phyloP scores from a whole-genome alignment of 164 flowering plant genomes.

The Magnolia changhungtana region DNA sequence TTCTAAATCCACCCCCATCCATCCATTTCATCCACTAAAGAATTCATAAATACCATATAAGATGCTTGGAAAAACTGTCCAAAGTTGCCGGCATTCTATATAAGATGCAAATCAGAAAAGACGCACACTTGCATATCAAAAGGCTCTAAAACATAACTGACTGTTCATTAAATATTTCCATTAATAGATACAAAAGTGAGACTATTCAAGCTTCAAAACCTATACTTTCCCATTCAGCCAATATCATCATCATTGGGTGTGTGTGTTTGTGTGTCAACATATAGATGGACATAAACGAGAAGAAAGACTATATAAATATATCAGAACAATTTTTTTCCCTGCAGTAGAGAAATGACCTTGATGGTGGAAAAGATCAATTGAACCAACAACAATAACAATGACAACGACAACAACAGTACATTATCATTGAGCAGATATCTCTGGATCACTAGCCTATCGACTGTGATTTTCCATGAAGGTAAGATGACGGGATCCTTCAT shows the following conservation, averaged over 20 bases:
- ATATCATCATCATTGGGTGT: too few relatives aligned
- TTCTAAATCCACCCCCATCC: too few relatives aligned
- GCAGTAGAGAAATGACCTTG: background rate
- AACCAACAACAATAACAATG: background rate
- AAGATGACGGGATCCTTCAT: constrained; percentile 97
- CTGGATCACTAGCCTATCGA: constrained; percentile 88
- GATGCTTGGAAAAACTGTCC: too few relatives aligned
- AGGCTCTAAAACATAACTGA: background rate
- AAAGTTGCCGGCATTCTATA: too few relatives aligned
- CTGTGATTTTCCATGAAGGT: constrained; percentile 87
- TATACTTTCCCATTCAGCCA: too few relatives aligned
- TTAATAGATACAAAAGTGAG: background rate
- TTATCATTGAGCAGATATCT: constrained; percentile 92
- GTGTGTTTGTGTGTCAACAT: background rate
- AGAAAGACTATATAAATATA: background rate
- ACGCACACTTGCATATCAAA: background rate
- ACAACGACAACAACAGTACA: constrained; percentile 30
- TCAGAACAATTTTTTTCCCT: background rate
- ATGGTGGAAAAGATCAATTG: too few relatives aligned
- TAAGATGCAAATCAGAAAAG: background rate
- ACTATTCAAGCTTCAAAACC: background rate
- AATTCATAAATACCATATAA: too few relatives aligned
- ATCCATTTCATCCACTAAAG: too few relatives aligned
- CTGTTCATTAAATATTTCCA: background rate
- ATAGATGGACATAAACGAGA: background rate